Conservation (phyloP, 345 rosid genomes). For the Clausena lansium region DNA sequence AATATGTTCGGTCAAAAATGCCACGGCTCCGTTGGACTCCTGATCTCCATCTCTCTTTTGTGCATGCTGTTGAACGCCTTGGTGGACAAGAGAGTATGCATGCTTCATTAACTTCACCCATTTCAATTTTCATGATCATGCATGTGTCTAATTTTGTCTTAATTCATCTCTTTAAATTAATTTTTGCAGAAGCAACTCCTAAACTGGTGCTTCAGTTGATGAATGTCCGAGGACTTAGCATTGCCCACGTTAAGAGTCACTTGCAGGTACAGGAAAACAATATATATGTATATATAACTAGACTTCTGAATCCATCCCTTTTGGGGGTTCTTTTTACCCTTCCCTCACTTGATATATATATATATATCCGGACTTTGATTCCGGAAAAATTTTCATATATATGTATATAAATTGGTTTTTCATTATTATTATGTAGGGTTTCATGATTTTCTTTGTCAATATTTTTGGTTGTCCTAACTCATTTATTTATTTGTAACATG, state of each 20-base stretch:
- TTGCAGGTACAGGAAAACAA: slow-evolving; percentile 52
- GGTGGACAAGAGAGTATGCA: slow-evolving; percentile 89
- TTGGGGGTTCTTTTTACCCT: too few relatives aligned
- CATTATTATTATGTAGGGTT: neutral
- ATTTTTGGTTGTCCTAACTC: neutral
- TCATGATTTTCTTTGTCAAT: neutral
- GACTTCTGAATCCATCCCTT: too few relatives aligned
- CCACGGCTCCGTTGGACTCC: slow-evolving; percentile 95
- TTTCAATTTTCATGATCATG: neutral
- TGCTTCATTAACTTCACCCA: neutral
- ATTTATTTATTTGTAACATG: neutral
- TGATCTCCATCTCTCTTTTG: slow-evolving; percentile 75
- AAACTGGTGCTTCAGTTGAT: slow-evolving; percentile 82
- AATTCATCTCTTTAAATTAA: neutral
- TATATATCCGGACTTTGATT: too few relatives aligned
- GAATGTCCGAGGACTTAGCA: slow-evolving; percentile 83
- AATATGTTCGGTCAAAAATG: slow-evolving; percentile 68
- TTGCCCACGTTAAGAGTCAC: slow-evolving; percentile 94
- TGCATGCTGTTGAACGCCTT: slow-evolving; percentile 73
- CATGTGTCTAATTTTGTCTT: neutral
- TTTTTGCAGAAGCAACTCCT: slow-evolving; percentile 73
- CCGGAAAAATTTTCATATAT: too few relatives aligned
- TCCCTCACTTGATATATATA: too few relatives aligned
- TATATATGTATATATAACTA: too few relatives aligned
- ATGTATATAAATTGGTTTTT: too few relatives aligned